Base-by-base conservation (phyloP, 305 asterid species). In the Rubia occidens region DNA sequence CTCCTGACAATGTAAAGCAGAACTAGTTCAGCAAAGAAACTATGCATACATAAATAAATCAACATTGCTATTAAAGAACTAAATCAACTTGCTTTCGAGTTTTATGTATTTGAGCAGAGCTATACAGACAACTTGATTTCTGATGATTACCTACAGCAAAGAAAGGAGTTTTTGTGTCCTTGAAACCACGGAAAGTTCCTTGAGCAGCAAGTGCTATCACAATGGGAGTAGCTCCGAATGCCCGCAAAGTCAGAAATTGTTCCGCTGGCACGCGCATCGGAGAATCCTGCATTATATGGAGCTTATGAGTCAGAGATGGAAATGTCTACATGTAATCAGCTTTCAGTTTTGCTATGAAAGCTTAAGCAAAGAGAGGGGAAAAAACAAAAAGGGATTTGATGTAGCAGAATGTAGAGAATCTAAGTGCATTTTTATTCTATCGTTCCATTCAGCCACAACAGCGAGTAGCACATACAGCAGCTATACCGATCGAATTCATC, bases 141-240 rank as follows among this genome's bases (percentile, higher is more conserved):
- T 66, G 78, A 78, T 76, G 83, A 97, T 85, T 79, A 82, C 98
- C 98, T 73, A 90, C 88, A 60, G 98, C 98, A 84, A 81, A 88
- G 68, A 93, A 77, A 60, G 98, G 98, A 68, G 98, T 93, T 75
- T 86, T 90, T 44, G 98, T 93, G 78, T 93, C 98, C 86, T 90
- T 88, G 77, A 93, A 90, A 72, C 98, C 98, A 65, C 96, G 95
- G 71, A 90, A 93, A 67, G 96, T 82, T 79, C 97, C 98, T 79
- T 93, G 98, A 66, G 93, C 93, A 78, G 98, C 97, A 79, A 93
- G 95, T 45, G 97, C 96, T 56, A 90, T 78, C 56, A 93, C 97
- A 21, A 90, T 83, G 29, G 98, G 87, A 49, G 95, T 95, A 76
- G 98, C 94, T 69, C 98, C 98, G 75, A 86, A 85, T 53, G 95